Conservation (phyloP, 805 yeast genomes). For the Sugiyamaella marilandica region DNA sequence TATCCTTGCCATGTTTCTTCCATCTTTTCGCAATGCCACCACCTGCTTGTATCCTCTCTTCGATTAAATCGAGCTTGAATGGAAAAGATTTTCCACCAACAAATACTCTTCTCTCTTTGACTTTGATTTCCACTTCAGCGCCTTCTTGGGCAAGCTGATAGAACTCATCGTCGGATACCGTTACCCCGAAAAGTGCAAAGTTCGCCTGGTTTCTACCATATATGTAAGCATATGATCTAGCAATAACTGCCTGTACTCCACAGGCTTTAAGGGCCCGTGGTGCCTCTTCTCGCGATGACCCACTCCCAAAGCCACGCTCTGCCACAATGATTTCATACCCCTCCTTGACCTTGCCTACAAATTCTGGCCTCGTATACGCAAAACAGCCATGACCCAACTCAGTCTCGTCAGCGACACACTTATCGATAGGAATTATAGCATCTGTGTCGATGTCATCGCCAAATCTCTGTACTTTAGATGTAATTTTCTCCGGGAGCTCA, state of each 20-base stretch:
- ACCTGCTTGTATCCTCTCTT: slow-evolving; percentile 11
- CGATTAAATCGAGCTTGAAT: slow-evolving; percentile 13
- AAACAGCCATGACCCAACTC: slow-evolving; percentile 12
- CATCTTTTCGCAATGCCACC: slow-evolving; percentile 15
- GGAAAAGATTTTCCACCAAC: slow-evolving; percentile 10
- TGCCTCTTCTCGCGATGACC: slow-evolving; percentile 16
- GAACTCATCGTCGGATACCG: slow-evolving; percentile 17
- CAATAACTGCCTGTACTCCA: slow-evolving; percentile 16
- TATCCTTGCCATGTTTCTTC: slow-evolving; percentile 12
- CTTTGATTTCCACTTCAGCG: slow-evolving; percentile 3
- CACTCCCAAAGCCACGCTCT: slow-evolving; percentile 15
- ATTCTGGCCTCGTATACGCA: slow-evolving; percentile 16
- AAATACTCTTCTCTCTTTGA: slow-evolving; percentile 6
- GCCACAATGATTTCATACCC: slow-evolving; percentile 13
- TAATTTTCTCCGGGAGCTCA: slow-evolving; percentile 5
- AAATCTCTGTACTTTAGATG: slow-evolving; percentile 13
- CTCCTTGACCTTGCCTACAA: slow-evolving; percentile 2
- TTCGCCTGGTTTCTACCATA: slow-evolving; percentile 16
- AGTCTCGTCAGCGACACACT: slow-evolving; percentile 6
- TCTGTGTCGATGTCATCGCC: slow-evolving; percentile 17
- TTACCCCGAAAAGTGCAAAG: slow-evolving; percentile 17
- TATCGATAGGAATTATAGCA: slow-evolving; percentile 18
- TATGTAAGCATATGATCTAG: slow-evolving; percentile 16
- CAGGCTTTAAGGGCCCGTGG: slow-evolving; percentile 8
- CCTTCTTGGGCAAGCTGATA: slow-evolving; percentile 10